These are phyloP conservation scores for Anaeromyces robustus DNA, from an alignment of 192 early-diverging fungal genomes.

Conservation along the genomic window DNA sequence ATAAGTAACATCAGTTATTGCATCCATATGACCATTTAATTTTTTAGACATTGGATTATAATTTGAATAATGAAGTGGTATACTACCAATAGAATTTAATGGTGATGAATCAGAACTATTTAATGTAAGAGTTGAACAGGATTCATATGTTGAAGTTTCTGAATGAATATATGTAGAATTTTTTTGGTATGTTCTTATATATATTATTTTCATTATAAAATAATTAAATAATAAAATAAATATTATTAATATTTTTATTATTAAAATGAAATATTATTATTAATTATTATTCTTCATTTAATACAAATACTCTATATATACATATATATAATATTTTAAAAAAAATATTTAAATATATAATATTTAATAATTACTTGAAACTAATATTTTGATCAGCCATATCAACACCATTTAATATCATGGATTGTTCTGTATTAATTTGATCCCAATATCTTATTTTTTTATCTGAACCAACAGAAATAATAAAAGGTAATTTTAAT, in stretches of 20 bases:
- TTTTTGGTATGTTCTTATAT: not conserved
- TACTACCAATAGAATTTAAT: not conserved
- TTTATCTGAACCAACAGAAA: not conserved
- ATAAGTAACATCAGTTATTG: conserved; percentile 49
- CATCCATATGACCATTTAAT: conserved; percentile 51
- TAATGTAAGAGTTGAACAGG: not conserved
- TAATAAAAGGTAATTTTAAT: not conserved
- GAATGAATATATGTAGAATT: not conserved
- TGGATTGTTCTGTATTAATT: not conserved
- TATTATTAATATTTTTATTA: too few relatives aligned
- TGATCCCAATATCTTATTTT: not conserved
- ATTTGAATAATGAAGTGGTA: conserved; percentile 21
- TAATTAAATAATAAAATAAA: too few relatives aligned
- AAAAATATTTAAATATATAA: too few relatives aligned
- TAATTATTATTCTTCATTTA: too few relatives aligned
- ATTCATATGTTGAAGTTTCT: not conserved
- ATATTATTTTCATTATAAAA: too few relatives aligned
- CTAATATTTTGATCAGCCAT: not conserved
- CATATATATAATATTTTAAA: too few relatives aligned
- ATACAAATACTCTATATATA: too few relatives aligned
- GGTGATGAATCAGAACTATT: not conserved
- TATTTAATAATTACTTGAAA: not conserved
- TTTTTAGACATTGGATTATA: conserved; percentile 19
- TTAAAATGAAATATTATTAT: too few relatives aligned
- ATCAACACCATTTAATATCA: not conserved